Base-by-base conservation (phyloP, 768 basidiomycete genomes). In the Gymnopilus junonius region DNA sequence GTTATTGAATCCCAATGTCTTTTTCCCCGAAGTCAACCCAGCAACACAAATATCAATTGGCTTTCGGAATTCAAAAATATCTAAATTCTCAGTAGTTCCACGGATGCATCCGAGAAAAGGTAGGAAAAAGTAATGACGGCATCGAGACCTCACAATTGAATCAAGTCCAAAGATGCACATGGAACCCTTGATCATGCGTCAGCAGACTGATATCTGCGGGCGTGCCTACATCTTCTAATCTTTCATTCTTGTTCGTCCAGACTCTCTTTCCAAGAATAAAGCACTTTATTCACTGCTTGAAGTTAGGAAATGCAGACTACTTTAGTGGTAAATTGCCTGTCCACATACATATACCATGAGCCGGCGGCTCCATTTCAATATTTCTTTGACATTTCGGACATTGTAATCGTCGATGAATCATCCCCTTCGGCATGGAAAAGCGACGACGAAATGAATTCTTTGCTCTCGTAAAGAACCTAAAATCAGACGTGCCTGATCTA, bases 81-180 rank as follows among this genome's bases (percentile, higher is more conserved):
- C 43, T 32, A 17, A 31, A 37, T 43, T 59, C 51, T 48, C 63
- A 55, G 29, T 27, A 31, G 39, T 35, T n/a, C 53, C 63, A 64
- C 70, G 70, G 72, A 65, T 61, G 58, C 69, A 69, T 45, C 69
- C 71, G 69, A 71, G 66, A 69, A 69, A 60, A 39, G 50, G 29
- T n/a, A n/a, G n/a, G n/a, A n/a, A n/a, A n/a, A n/a, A n/a, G n/a
- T 58, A 53, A 58, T 73, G 69, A 71, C 72, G 71, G 69, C 71
- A 72, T 71, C 64, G 62, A 60, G 65, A 58, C 60, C 64, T 63
- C 65, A 53, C 51, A 55, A 63, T 55, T 55, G 45, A 57, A 55
- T 42, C n/a, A 40, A 37, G 31, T 27, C 51, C 59, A 40, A 21
- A 61, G 27, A 45, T 55, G 67, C 70, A 70, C 71, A 72, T 73